phyloP scores from a whole-genome alignment of 2,329 filamentous ascomycete genomes.

The Westerdykella aurantiaca region DNA sequence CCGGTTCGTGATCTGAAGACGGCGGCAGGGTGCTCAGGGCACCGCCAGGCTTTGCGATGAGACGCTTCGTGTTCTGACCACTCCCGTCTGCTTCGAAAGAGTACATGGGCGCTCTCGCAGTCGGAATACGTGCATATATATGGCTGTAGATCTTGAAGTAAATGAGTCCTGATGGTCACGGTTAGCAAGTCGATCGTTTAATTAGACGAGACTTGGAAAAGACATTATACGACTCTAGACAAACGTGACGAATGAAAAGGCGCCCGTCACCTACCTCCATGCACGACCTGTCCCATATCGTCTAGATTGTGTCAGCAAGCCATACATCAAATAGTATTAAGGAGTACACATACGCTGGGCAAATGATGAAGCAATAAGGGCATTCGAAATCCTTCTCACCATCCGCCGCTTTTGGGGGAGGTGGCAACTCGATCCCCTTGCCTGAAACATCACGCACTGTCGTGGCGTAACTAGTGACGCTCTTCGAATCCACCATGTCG shows the following conservation, averaged over 20 bases:
- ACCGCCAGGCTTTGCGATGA: conserved; percentile 35
- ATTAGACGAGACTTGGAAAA: neutral
- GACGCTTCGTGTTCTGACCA: conserved; percentile 36
- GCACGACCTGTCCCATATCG: conserved; percentile 28
- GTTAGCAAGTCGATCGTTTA: neutral
- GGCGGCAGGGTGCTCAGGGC: conserved; percentile 28
- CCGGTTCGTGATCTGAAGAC: conserved; percentile 21
- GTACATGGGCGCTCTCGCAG: conserved; percentile 22
- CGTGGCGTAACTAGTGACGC: conserved; percentile 34
- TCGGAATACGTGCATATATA: conserved; percentile 34
- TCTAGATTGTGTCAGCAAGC: too few relatives aligned
- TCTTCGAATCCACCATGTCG: conserved; percentile 32
- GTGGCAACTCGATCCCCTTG: conserved; percentile 28
- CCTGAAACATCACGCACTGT: conserved; percentile 33
- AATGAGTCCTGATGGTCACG: conserved; percentile 17
- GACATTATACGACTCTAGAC: too few relatives aligned
- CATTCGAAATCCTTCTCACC: conserved; percentile 36
- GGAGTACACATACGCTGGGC: conserved; percentile 16
- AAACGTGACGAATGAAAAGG: too few relatives aligned
- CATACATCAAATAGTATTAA: too few relatives aligned
- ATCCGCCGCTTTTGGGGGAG: conserved; percentile 27
- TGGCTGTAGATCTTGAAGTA: conserved; percentile 35
- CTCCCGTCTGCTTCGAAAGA: conserved; percentile 35
- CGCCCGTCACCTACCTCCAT: conserved; percentile 16
- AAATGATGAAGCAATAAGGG: conserved; percentile 37